phyloP scores from a whole-genome alignment of 495 filamentous ascomycete species.

The Darksidea phi region DNA sequence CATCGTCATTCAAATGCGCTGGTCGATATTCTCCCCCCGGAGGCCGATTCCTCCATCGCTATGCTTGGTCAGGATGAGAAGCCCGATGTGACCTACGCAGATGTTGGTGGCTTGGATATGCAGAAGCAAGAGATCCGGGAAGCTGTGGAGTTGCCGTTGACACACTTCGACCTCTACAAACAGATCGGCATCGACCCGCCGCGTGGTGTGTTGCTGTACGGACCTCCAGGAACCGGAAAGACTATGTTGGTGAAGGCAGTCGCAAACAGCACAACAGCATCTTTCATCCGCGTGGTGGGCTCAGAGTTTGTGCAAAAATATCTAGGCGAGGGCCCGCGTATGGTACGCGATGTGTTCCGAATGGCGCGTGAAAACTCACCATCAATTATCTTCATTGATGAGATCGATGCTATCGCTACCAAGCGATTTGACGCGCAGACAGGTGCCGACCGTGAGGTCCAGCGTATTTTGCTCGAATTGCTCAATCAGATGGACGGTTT shows the following conservation, averaged over 20 bases:
- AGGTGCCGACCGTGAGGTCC: slow-evolving; percentile 94
- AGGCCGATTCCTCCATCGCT: slow-evolving; percentile 96
- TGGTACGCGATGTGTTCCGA: slow-evolving; percentile 98
- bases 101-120: slow-evolving; percentile 98
- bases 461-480: slow-evolving; percentile 93
- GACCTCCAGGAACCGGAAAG: slow-evolving; percentile 95
- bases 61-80: slow-evolving; percentile 97
- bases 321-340: slow-evolving; percentile 92
- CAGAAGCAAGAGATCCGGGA: slow-evolving; percentile 99
- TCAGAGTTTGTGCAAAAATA: slow-evolving; percentile 99
- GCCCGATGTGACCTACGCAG: slow-evolving; percentile 96
- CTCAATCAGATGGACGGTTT: slow-evolving; percentile 99
- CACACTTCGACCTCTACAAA: slow-evolving; percentile 96
- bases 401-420: slow-evolving; percentile 97
- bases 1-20: slow-evolving; percentile 98
- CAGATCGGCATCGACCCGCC: slow-evolving; percentile 98
- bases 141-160: slow-evolving; percentile 92
- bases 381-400: slow-evolving; percentile 98
- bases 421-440: slow-evolving; percentile 99
- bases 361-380: slow-evolving; percentile 99
- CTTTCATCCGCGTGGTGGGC: slow-evolving; percentile 96
- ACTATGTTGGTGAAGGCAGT: slow-evolving; percentile 99
- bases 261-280: slow-evolving; percentile 95
- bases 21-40: slow-evolving; percentile 95
- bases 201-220: slow-evolving; percentile 92